A percentile compares a stretch with the other conserved stretches of the same genome.
Evolutionary conservation across 306 rosid genomes (phyloP).

Genomic region (Trifolium subterraneum): DNA sequence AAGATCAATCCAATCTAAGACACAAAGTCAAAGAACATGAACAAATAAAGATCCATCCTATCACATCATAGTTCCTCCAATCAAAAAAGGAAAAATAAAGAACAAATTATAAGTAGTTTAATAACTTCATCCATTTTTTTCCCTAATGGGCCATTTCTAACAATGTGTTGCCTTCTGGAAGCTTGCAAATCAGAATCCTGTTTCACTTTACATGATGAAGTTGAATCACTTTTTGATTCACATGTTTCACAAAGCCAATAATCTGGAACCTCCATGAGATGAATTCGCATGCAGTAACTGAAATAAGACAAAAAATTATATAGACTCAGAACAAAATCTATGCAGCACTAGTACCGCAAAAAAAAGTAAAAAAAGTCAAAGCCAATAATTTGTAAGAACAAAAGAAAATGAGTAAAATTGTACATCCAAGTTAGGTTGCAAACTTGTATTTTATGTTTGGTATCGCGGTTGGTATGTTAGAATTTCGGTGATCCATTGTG

Average conservation of each 20-base stretch:
- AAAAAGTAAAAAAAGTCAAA: constrained; percentile 11
- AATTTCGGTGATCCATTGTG: too few species aligned
- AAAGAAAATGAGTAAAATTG: constrained; percentile 14
- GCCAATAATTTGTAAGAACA: constrained; percentile 9
- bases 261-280: constrained; percentile 22
- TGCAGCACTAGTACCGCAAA: not conserved
- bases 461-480: too few species aligned
- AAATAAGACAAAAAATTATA: constrained; percentile 32
- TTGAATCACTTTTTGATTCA: not conserved
- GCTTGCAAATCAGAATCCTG: too few species aligned
- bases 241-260: constrained; percentile 71
- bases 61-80: too few species aligned
- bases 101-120: too few species aligned
- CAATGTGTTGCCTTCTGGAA: constrained; percentile 31
- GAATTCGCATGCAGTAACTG: constrained; percentile 67
- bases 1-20: too few species aligned
- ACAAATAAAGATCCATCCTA: too few species aligned
- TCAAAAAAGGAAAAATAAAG: too few species aligned
- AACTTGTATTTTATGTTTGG: not conserved
- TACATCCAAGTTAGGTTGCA: constrained; percentile 21
- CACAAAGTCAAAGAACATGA: too few species aligned
- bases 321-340: too few species aligned
- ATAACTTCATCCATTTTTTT: too few species aligned
- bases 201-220: constrained; percentile 16
- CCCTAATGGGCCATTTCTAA: too few species aligned